Percentiles rank a stretch among this genome's conserved stretches.
These are phyloP conservation scores for Ophiostoma himal-ulmi DNA, from an alignment of 2,329 filamentous ascomycete genomes.

Conservation along the genomic window DNA sequence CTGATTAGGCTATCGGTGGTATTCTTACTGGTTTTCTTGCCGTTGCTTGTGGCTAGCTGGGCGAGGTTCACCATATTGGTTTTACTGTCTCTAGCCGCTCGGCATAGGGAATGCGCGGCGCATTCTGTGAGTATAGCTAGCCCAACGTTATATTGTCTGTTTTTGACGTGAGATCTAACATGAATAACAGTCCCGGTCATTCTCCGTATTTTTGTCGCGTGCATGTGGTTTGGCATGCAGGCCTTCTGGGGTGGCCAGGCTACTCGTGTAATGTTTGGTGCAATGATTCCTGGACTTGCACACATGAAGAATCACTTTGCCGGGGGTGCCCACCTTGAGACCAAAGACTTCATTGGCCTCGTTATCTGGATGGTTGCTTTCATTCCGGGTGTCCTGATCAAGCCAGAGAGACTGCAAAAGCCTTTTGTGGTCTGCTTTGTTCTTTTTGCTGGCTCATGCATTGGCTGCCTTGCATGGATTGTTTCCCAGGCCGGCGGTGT, in stretches of 20 bases:
- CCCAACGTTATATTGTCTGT: conserved; percentile 5
- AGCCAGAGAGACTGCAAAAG: conserved; percentile 21
- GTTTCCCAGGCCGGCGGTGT: conserved; percentile 29
- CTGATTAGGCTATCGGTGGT: background rate
- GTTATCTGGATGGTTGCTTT: conserved; percentile 27
- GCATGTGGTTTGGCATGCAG: conserved; percentile 35
- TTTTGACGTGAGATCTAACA: background rate
- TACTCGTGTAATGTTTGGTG: conserved; percentile 30
- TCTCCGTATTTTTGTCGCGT: conserved; percentile 32
- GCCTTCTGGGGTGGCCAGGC: conserved; percentile 29
- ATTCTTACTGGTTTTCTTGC: conserved; percentile 24
- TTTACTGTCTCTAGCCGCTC: conserved; percentile 39
- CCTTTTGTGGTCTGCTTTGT: conserved; percentile 31
- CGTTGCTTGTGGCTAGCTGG: conserved; percentile 32
- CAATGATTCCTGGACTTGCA: conserved; percentile 30
- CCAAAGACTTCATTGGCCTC: conserved; percentile 31
- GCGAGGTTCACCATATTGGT: conserved; percentile 36
- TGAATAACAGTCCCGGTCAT: conserved; percentile 25
- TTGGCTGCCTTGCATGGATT: conserved; percentile 29
- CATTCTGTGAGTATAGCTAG: conserved; percentile 33
- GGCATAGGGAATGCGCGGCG: conserved; percentile 39
- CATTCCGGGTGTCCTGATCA: conserved; percentile 23
- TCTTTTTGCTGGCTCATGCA: conserved; percentile 35
- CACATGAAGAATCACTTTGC: conserved; percentile 29
- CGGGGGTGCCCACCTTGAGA: conserved; percentile 27